A percentile compares a stretch with the other conserved stretches of the same genome.
Conservation (phyloP, 2,329 filamentous ascomycete species). For the Curvularia eragrostidis region DNA sequence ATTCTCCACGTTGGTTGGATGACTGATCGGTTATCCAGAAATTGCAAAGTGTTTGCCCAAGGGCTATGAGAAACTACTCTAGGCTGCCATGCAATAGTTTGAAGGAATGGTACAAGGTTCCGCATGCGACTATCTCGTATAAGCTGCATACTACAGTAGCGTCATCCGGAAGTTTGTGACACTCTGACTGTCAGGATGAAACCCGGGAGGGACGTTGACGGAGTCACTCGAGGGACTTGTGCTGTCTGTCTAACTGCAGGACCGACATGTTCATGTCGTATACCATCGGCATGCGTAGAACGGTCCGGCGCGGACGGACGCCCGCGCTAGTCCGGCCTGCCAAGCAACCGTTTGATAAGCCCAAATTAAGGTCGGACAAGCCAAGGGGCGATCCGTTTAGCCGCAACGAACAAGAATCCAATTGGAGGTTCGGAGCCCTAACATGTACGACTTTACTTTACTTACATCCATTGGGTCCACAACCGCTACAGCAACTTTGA, state of each 20-base stretch:
- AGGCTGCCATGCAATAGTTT: neutral
- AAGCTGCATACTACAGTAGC: neutral
- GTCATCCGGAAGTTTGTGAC: no score
- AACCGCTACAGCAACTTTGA: neutral
- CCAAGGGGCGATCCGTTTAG: conserved; percentile 14
- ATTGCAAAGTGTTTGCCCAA: neutral
- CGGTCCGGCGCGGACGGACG: conserved; percentile 14
- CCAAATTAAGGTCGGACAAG: conserved; percentile 8
- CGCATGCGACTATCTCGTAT: neutral
- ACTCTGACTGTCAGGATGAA: neutral
- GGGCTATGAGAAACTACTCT: neutral
- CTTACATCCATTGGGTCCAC: neutral
- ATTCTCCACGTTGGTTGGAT: no score
- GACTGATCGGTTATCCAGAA: neutral
- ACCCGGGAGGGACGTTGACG: neutral
- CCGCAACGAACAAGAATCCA: conserved; percentile 6
- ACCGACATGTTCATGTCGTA: neutral
- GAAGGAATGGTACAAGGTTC: neutral
- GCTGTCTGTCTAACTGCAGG: neutral
- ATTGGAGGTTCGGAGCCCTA: conserved; percentile 5
- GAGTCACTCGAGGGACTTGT: neutral
- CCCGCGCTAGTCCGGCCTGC: conserved; percentile 6
- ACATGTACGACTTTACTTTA: conserved; percentile 1
- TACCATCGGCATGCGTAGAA: neutral
- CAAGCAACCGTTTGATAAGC: conserved; percentile 14